These are phyloP conservation scores for Xerophyta viscosa DNA, from an alignment of 106 monocot genomes.

Conservation along the genomic window DNA sequence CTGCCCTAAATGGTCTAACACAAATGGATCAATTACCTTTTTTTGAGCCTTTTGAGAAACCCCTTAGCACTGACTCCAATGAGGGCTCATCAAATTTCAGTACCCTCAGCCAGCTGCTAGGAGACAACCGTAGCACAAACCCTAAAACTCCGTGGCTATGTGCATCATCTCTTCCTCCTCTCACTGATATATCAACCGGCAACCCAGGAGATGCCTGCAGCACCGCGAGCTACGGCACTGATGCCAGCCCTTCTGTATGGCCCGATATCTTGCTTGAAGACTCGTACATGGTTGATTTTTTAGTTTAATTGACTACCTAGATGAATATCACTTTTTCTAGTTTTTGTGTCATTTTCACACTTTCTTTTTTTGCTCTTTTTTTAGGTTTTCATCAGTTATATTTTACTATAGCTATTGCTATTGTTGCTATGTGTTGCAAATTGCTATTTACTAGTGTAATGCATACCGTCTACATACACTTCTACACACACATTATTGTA, in stretches of 20 bases:
- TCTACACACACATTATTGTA: too few species aligned
- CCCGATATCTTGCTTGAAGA: conserved; percentile 68
- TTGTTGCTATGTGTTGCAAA: not conserved
- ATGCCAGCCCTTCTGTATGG: conserved; percentile 32
- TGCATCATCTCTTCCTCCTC: conserved; percentile 15
- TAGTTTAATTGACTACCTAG: conserved; percentile 2
- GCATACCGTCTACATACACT: too few species aligned
- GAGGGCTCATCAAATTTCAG: conserved; percentile 8
- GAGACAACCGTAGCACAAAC: conserved; percentile 20
- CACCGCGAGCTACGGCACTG: conserved; percentile 18
- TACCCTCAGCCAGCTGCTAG: conserved; percentile 13
- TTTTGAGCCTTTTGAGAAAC: conserved; percentile 11
- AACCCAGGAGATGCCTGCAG: conserved; percentile 26
- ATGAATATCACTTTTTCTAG: conserved; percentile 1
- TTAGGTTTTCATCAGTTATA: not conserved
- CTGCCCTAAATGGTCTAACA: not conserved
- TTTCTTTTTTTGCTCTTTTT: conserved; percentile 4
- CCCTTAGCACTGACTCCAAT: conserved; percentile 18
- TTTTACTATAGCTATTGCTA: too few species aligned
- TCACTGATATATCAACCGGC: conserved; percentile 7
- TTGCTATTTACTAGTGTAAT: too few species aligned
- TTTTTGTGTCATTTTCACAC: not conserved
- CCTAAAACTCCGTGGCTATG: not conserved
- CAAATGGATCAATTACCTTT: conserved; percentile 4
- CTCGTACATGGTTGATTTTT: conserved; percentile 51